phyloP scores from a whole-genome alignment of 2,329 filamentous ascomycete genomes.

The Colletotrichum siamense region DNA sequence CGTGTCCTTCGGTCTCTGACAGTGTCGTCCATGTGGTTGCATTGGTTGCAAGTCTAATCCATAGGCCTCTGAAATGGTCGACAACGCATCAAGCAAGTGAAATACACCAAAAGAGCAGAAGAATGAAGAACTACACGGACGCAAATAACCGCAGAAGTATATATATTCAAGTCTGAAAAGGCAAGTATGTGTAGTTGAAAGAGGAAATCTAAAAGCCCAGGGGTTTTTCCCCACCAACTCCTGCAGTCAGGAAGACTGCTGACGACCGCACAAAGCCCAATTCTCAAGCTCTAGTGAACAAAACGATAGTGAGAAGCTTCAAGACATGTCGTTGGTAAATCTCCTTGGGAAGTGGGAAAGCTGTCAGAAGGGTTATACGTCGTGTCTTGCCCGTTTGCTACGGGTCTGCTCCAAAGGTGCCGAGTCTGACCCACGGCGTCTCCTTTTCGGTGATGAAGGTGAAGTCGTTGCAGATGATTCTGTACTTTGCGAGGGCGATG shows the following conservation, averaged over 20 bases:
- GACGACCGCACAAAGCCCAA: background rate
- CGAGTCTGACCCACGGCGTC: conserved; percentile 25
- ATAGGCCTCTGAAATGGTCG: background rate
- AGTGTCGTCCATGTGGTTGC: background rate
- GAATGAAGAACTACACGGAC: background rate
- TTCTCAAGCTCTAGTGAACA: background rate
- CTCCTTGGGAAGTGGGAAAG: background rate
- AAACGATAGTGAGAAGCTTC: background rate
- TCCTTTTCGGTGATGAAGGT: background rate
- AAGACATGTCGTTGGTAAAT: background rate
- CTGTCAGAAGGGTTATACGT: background rate
- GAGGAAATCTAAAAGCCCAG: background rate
- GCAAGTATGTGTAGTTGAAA: background rate
- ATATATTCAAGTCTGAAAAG: background rate
- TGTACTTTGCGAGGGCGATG: background rate
- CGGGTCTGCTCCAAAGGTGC: conserved; percentile 16
- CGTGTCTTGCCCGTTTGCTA: conserved; percentile 27
- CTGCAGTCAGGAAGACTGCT: background rate
- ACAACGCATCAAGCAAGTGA: background rate
- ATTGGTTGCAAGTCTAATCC: background rate
- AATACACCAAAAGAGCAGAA: background rate
- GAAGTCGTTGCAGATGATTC: background rate
- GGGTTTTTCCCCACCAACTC: background rate
- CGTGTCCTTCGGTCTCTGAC: background rate
- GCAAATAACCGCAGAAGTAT: background rate